phyloP scores from a whole-genome alignment of 164 flowering plant species.

The Magnolia kwangsiensis region DNA sequence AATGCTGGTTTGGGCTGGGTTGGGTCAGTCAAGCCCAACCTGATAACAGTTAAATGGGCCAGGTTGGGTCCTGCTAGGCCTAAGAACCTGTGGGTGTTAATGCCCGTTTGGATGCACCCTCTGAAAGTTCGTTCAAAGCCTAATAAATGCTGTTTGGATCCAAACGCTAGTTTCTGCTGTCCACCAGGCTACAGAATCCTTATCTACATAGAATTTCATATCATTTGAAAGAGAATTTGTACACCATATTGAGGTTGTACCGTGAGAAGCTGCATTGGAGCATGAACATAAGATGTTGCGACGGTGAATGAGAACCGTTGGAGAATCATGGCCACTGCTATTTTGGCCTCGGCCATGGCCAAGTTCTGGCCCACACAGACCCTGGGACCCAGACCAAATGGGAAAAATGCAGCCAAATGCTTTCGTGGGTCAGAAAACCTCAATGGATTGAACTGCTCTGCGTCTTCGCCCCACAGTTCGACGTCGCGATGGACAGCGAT shows the following conservation, averaged over 20 bases:
- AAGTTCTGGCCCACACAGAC: constrained; percentile 11
- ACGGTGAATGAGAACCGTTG: constrained; percentile 6
- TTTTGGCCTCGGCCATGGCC: constrained; percentile 1
- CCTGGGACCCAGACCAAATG: constrained; percentile 21
- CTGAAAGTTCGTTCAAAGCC: no score
- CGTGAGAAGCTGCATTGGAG: constrained; percentile 6
- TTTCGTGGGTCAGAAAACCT: constrained; percentile 29
- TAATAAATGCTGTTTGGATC: neutral
- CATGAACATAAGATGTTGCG: constrained; percentile 11
- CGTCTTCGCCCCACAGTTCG: constrained; percentile 45
- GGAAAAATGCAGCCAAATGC: constrained; percentile 33
- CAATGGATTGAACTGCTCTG: constrained; percentile 37
- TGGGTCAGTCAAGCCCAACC: no score
- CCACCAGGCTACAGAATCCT: neutral
- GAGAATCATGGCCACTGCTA: constrained; percentile 9
- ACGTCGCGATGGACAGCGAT: constrained; percentile 42
- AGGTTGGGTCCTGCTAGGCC: no score
- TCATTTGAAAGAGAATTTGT: constrained; percentile 3
- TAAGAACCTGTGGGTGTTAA: no score
- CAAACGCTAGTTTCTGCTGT: neutral
- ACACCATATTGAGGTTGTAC: constrained; percentile 12
- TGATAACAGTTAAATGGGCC: no score
- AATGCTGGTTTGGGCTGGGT: no score
- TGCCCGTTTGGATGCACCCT: neutral
- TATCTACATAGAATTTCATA: neutral